A percentile compares a stretch with the other conserved stretches of the same genome.
phyloP scores from a whole-genome alignment of 1,284 basidiomycete species.

The Puccinia coronata region DNA sequence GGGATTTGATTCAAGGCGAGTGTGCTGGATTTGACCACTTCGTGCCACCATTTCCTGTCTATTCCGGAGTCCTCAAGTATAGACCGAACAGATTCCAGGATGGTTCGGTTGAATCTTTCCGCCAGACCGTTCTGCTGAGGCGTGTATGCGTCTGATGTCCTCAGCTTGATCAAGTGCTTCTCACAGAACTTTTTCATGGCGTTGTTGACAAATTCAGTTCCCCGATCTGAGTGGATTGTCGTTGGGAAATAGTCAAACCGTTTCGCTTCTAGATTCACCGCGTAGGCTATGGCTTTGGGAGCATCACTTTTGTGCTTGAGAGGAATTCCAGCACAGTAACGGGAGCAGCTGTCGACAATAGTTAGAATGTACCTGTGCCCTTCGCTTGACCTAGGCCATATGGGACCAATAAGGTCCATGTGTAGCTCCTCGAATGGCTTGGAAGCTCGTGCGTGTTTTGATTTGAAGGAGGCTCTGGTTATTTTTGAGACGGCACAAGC shows the following conservation, averaged over 20 bases:
- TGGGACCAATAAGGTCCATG: neutral
- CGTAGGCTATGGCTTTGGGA: neutral
- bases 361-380: neutral
- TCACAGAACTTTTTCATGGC: neutral
- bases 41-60: neutral
- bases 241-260: neutral
- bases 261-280: neutral
- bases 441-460: neutral
- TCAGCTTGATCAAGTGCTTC: neutral
- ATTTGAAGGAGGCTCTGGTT: neutral
- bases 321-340: neutral
- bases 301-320: neutral
- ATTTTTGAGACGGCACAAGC: neutral
- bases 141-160: neutral
- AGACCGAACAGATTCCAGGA: neutral
- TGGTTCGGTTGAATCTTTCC: neutral
- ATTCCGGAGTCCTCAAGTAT: neutral
- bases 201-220: conserved; percentile 18
- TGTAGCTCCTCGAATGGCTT: neutral
- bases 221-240: neutral
- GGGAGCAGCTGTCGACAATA: neutral
- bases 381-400: neutral
- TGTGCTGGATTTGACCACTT: neutral
- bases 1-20: conserved; percentile 15
- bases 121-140: conserved; percentile 21